Conservation (phyloP, 2,329 filamentous ascomycete species). For the Fusarium virguliforme region DNA sequence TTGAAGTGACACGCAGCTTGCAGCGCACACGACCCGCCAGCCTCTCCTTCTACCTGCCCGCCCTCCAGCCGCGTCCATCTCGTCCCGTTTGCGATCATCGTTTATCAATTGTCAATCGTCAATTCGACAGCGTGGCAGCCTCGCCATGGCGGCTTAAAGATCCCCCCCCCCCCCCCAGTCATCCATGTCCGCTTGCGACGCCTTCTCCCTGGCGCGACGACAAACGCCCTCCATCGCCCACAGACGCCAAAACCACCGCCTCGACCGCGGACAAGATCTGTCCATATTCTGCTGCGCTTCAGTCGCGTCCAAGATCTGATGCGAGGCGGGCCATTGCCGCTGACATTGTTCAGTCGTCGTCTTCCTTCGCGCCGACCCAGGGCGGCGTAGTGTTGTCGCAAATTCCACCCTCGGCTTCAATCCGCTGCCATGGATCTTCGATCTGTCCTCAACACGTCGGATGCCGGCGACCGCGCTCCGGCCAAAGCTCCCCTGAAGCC, state of each 20-base stretch:
- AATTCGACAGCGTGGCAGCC: conserved; percentile 50
- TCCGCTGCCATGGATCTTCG: conserved; percentile 65
- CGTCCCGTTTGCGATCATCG: conserved; percentile 28
- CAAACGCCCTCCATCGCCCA: conserved; percentile 42
- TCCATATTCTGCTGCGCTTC: conserved; percentile 22
- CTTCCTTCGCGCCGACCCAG: conserved; percentile 40
- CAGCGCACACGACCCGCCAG: conserved; percentile 37
- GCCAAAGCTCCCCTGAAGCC: conserved; percentile 54
- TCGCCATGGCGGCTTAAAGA: conserved; percentile 53
- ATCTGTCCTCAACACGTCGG: conserved; percentile 70
- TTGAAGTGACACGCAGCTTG: conserved; percentile 35
- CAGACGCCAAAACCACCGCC: conserved; percentile 11
- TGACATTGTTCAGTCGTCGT: conserved; percentile 44
- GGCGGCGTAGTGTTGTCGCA: conserved; percentile 39
- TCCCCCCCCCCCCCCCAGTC: conserved; percentile 39
- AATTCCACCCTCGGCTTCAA: conserved; percentile 25
- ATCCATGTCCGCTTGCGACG: conserved; percentile 53
- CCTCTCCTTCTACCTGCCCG: conserved; percentile 15
- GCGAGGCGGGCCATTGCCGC: conserved; percentile 37
- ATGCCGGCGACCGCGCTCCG: conserved; percentile 60
- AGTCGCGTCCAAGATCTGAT: conserved; percentile 46
- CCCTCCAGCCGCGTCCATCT: conserved; percentile 22
- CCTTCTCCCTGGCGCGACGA: conserved; percentile 49
- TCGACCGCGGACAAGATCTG: conserved; percentile 22
- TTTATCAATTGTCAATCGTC: conserved; percentile 45